Evolutionary conservation across 169 alveolate species (phyloP).

Genomic region (Babesia sp.): DNA sequence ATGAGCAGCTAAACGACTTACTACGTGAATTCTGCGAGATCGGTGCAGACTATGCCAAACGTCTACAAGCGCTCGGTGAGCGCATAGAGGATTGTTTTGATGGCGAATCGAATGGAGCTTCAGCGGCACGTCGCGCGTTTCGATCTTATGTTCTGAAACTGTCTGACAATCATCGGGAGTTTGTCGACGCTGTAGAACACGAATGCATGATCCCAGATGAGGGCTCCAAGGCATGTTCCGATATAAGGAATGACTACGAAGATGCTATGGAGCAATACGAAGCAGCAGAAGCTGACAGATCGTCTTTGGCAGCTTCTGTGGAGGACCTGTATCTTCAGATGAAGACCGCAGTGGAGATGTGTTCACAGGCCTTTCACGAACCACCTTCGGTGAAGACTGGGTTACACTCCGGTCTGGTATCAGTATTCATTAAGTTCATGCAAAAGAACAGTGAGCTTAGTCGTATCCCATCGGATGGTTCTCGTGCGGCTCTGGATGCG

Average conservation of each 20-base stretch:
- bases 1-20: slow-evolving; percentile 12
- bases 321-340: slow-evolving; percentile 49
- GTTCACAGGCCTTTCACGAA: slow-evolving; percentile 58
- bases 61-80: slow-evolving; percentile 39
- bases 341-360: slow-evolving; percentile 41
- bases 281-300: slow-evolving; percentile 24
- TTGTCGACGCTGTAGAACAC: slow-evolving; percentile 50
- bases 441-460: slow-evolving; percentile 9
- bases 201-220: slow-evolving; percentile 35
- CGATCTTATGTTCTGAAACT: slow-evolving; percentile 24
- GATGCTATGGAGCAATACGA: slow-evolving; percentile 3
- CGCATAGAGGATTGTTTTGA: slow-evolving; percentile 11
- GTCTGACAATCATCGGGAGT: slow-evolving; percentile 59
- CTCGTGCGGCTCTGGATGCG: slow-evolving; percentile 2
- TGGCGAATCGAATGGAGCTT: slow-evolving; percentile 31
- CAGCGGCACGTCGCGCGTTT: slow-evolving; percentile 7
- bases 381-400: slow-evolving; percentile 58
- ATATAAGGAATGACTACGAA: slow-evolving; percentile 1
- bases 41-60: slow-evolving; percentile 36
- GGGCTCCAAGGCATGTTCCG: neutral
- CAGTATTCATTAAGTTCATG: slow-evolving; percentile 49
- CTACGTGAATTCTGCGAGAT: slow-evolving; percentile 40
- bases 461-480: neutral
- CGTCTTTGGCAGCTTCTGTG: slow-evolving; percentile 7
- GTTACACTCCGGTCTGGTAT: slow-evolving; percentile 45